Evolutionary conservation across 257 asterid genomes (phyloP).

Genomic region (Gentiana dahurica): DNA sequence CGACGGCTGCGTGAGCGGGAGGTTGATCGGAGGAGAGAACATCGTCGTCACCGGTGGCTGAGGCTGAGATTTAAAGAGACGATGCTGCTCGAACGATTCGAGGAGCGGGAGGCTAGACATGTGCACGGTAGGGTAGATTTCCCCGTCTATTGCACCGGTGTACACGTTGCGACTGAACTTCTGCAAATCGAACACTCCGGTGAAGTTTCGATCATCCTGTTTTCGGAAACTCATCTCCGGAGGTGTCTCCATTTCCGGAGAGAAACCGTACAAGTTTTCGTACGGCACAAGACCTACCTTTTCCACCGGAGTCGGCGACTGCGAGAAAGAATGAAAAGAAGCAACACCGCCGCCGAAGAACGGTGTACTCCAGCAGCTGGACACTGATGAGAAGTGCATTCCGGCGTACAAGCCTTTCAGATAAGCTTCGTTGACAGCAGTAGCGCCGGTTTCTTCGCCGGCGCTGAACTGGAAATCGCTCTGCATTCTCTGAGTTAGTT

Average conservation of each 20-base stretch:
- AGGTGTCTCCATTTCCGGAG: constrained; percentile 4
- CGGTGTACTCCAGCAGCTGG: not conserved
- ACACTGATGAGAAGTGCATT: constrained; percentile 31
- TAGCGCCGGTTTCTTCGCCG: not conserved
- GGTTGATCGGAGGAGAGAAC: not conserved
- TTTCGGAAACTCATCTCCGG: constrained; percentile 17
- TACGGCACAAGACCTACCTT: not conserved
- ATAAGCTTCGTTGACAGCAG: constrained; percentile 29
- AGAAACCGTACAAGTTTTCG: not conserved
- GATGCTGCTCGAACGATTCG: not conserved
- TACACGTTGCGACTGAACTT: constrained; percentile 1
- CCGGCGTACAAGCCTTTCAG: constrained; percentile 29
- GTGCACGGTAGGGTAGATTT: too few relatives aligned
- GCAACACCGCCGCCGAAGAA: not conserved
- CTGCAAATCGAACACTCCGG: constrained; percentile 6
- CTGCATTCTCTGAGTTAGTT: constrained; percentile 14
- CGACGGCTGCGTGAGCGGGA: not conserved
- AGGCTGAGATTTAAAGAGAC: not conserved
- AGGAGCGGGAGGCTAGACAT: not conserved
- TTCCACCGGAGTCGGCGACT: not conserved
- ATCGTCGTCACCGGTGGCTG: not conserved
- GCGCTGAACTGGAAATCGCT: constrained; percentile 10
- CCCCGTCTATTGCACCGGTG: not conserved
- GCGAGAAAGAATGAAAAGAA: constrained; percentile 12
- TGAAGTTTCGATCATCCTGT: constrained; percentile 12